Evolutionary conservation across 805 yeast species (phyloP).

Genomic region (Candida verbasci): DNA sequence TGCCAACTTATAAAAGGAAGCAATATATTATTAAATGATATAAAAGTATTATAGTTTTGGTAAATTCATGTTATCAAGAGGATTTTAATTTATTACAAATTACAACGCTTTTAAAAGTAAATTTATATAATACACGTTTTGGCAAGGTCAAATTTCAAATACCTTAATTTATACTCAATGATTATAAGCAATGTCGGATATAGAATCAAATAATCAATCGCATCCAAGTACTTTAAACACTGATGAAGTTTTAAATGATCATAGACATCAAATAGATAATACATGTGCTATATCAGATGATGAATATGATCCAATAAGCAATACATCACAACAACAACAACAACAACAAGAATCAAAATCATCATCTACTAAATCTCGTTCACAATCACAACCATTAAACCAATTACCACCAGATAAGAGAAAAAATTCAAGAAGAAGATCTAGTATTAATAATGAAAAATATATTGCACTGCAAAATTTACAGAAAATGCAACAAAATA

Average conservation of each 20-base stretch:
- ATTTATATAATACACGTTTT: no score
- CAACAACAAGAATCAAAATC: conserved; percentile 2
- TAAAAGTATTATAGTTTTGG: no score
- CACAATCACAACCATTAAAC: not conserved
- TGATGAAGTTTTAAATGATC: conserved; percentile 37
- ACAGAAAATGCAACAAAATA: conserved; percentile 4
- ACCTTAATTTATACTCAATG: not conserved
- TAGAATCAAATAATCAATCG: conserved; percentile 31
- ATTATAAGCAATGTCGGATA: conserved; percentile 30
- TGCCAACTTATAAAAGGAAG: no score
- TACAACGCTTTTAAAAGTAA: no score
- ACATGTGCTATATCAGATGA: conserved; percentile 16
- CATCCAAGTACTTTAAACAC: conserved; percentile 10
- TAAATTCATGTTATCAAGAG: no score
- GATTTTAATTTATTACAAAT: no score
- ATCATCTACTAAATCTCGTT: not conserved
- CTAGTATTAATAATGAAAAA: conserved; percentile 4
- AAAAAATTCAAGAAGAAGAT: conserved; percentile 5
- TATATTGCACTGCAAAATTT: conserved; percentile 3
- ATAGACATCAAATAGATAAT: conserved; percentile 27
- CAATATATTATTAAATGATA: no score
- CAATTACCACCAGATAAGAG: not conserved
- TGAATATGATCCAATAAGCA: conserved; percentile 1
- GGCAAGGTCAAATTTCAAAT: no score
- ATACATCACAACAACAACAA: not conserved